phyloP scores from a whole-genome alignment of 75 land plant species.

The Pinus taeda region DNA sequence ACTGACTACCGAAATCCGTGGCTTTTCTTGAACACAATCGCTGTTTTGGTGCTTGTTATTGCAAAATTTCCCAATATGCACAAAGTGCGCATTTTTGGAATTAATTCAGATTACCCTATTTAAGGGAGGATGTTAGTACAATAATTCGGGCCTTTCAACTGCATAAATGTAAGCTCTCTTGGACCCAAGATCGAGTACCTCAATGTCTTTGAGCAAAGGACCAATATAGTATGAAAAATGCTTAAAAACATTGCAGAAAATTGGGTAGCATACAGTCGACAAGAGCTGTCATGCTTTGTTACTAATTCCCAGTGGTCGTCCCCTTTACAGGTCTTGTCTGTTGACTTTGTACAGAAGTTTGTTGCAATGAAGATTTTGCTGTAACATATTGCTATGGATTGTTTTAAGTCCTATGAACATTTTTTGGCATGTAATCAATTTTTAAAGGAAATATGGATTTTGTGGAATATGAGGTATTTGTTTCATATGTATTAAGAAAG shows the following conservation, averaged over 20 bases:
- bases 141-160: neutral
- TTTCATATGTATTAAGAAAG: neutral
- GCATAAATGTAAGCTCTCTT: neutral
- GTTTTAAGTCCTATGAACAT: neutral
- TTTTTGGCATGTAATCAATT: neutral
- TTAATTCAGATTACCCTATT: constrained; percentile 58
- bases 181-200: neutral
- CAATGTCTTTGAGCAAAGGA: neutral
- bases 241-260: constrained; percentile 3
- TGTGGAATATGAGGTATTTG: neutral
- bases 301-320: neutral
- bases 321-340: neutral
- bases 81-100: constrained; percentile 89
- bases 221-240: neutral
- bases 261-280: neutral
- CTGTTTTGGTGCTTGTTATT: constrained; percentile 75
- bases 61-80: constrained; percentile 97
- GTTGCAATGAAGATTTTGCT: constrained; percentile 2
- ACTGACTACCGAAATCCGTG: constrained; percentile 80
- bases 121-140: neutral
- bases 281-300: constrained; percentile 1
- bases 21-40: constrained; percentile 77
- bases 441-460: neutral
- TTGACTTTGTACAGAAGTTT: neutral
- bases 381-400: neutral